A percentile compares a stretch with the other conserved stretches of the same genome.
These are phyloP conservation scores for Kalmusia sp. DNA, from an alignment of 2,329 filamentous ascomycete species.

Conservation along the genomic window DNA sequence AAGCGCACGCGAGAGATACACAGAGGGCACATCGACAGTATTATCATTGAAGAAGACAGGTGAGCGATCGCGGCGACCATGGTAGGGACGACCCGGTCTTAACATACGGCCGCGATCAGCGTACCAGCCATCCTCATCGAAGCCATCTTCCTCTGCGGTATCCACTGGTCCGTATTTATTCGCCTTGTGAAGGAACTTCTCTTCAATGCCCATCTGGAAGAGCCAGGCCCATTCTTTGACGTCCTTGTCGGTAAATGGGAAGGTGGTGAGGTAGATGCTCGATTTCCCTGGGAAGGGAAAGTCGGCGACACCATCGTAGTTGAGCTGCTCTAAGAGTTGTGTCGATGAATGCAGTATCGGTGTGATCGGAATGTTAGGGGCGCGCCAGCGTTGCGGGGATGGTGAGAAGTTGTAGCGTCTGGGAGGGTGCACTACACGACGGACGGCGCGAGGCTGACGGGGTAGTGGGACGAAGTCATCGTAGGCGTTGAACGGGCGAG, in stretches of 20 bases:
- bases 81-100: background rate
- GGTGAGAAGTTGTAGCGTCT: slow-evolving; percentile 13
- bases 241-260: slow-evolving; percentile 31
- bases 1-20: slow-evolving; percentile 30
- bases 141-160: slow-evolving; percentile 10
- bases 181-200: slow-evolving; percentile 19
- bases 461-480: slow-evolving; percentile 11
- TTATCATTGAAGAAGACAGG: slow-evolving; percentile 13
- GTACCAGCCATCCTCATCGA: background rate
- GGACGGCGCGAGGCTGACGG: slow-evolving; percentile 12
- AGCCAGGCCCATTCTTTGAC: slow-evolving; percentile 34
- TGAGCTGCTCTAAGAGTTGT: slow-evolving; percentile 22
- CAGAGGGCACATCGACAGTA: slow-evolving; percentile 19
- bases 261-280: slow-evolving; percentile 31
- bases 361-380: background rate
- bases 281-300: slow-evolving; percentile 22
- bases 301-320: slow-evolving; percentile 27
- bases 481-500: background rate
- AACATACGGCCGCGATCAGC: background rate
- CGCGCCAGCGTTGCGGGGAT: slow-evolving; percentile 7
- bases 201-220: slow-evolving; percentile 22
- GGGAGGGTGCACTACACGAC: slow-evolving; percentile 11
- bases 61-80: slow-evolving; percentile 14
- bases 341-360: slow-evolving; percentile 19
- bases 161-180: no score